Conservation (phyloP, 225 moss, liverwort and hornwort species). For the Thuidium tamariscinum region DNA sequence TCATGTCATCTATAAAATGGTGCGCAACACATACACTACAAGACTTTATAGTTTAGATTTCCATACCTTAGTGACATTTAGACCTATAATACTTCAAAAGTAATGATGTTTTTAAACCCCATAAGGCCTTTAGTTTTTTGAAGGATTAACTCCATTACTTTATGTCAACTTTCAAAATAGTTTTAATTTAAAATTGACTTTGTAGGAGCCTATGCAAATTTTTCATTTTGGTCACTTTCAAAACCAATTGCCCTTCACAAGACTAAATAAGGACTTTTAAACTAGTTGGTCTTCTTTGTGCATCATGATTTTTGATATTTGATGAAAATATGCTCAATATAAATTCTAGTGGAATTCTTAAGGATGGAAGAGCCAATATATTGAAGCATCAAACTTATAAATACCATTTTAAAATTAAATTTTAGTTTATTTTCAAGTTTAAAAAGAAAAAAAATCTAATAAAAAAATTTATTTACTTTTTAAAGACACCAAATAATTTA, state of each 20-base stretch:
- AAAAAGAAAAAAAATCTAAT: fast-evolving
- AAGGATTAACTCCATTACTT: too few species aligned
- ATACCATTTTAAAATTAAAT: background rate
- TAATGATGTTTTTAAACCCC: too few species aligned
- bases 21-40: too few species aligned
- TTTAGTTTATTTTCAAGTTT: background rate
- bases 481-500: background rate
- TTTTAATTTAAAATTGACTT: background rate
- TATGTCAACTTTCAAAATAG: background rate
- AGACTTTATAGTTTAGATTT: too few species aligned
- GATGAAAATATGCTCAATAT: background rate
- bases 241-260: background rate
- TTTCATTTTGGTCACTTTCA: background rate
- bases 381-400: background rate
- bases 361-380: too few species aligned
- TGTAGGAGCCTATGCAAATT: background rate
- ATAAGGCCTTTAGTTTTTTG: too few species aligned
- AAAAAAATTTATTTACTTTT: background rate
- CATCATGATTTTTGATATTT: fast-evolving
- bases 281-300: too few species aligned
- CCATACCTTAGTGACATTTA: too few species aligned
- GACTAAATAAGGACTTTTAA: background rate
- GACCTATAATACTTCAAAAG: too few species aligned
- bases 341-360: too few species aligned
- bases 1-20: too few species aligned